Conservation (phyloP, 805 yeast species). For the Nadsonia fulvescens region DNA sequence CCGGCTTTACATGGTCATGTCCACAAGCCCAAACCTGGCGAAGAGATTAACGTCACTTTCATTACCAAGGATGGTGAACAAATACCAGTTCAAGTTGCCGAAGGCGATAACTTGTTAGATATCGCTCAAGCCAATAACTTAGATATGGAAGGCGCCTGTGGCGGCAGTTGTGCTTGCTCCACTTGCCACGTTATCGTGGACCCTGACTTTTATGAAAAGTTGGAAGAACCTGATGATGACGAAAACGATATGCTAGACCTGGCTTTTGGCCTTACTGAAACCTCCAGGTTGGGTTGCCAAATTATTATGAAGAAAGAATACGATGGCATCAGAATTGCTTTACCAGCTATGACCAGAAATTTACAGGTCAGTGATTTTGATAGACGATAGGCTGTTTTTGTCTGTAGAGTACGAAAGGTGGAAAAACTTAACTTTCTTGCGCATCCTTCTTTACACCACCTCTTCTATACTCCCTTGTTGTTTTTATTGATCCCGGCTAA, state of each 20-base stretch:
- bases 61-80: constrained; percentile 85
- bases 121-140: constrained; percentile 86
- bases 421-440: too few species aligned
- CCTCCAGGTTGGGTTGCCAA: constrained; percentile 92
- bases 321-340: constrained; percentile 86
- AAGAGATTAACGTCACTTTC: constrained; percentile 75
- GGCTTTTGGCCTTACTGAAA: constrained; percentile 94
- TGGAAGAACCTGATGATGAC: constrained; percentile 93
- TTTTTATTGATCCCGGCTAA: too few species aligned
- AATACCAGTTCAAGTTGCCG: constrained; percentile 66
- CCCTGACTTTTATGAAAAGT: constrained; percentile 77
- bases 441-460: too few species aligned
- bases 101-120: constrained; percentile 81
- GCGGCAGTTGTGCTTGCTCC: constrained; percentile 97
- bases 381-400: constrained; percentile 10
- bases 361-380: constrained; percentile 64
- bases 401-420: too few species aligned
- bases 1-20: constrained; percentile 58
- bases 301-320: constrained; percentile 73
- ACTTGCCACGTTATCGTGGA: constrained; percentile 95
- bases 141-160: constrained; percentile 96
- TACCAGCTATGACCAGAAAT: constrained; percentile 95
- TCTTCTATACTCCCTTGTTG: too few species aligned
- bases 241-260: constrained; percentile 97
- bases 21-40: constrained; percentile 83